phyloP scores from a whole-genome alignment of 2,329 filamentous ascomycete genomes.

The Trichoderma harzianum region DNA sequence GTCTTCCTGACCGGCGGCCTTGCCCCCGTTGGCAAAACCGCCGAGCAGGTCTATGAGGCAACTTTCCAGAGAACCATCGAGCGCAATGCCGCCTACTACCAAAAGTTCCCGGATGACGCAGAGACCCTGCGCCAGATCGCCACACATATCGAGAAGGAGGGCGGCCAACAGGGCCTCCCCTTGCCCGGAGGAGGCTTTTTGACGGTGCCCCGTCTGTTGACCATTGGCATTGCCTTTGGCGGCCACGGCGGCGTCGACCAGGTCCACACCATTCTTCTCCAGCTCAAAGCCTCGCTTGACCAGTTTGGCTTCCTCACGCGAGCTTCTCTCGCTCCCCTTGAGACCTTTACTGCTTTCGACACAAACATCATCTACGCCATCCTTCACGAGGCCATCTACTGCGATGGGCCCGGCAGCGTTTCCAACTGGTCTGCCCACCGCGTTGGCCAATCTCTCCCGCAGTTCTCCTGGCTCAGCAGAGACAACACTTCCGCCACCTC shows the following conservation, averaged over 20 bases:
- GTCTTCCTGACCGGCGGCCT: conserved; percentile 82
- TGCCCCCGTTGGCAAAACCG: conserved; percentile 66
- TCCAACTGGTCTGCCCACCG: conserved; percentile 75
- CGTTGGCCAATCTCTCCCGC: conserved; percentile 48
- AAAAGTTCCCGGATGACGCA: conserved; percentile 80
- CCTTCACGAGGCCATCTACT: conserved; percentile 86
- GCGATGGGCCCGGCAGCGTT: conserved; percentile 58
- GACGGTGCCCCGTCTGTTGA: conserved; percentile 71
- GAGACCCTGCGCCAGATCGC: conserved; percentile 64
- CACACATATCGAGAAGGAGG: conserved; percentile 58
- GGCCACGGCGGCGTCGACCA: conserved; percentile 71
- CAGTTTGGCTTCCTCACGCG: conserved; percentile 73
- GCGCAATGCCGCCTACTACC: conserved; percentile 76
- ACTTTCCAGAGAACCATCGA: conserved; percentile 67
- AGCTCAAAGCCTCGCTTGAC: conserved; percentile 68
- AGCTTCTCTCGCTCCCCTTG: conserved; percentile 65
- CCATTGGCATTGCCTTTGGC: conserved; percentile 75
- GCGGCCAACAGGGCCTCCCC: conserved; percentile 43
- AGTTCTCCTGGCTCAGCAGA: conserved; percentile 51
- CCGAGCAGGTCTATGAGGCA: conserved; percentile 72
- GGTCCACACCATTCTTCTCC: conserved; percentile 71
- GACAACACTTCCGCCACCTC: conserved; percentile 27
- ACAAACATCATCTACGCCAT: conserved; percentile 78
- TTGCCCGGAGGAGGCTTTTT: conserved; percentile 71
- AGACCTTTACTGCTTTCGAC: conserved; percentile 67